Percentiles rank a stretch among this genome's conserved stretches.
phyloP scores from a whole-genome alignment of 805 yeast genomes.

The Kurtzmaniella cleridarum region DNA sequence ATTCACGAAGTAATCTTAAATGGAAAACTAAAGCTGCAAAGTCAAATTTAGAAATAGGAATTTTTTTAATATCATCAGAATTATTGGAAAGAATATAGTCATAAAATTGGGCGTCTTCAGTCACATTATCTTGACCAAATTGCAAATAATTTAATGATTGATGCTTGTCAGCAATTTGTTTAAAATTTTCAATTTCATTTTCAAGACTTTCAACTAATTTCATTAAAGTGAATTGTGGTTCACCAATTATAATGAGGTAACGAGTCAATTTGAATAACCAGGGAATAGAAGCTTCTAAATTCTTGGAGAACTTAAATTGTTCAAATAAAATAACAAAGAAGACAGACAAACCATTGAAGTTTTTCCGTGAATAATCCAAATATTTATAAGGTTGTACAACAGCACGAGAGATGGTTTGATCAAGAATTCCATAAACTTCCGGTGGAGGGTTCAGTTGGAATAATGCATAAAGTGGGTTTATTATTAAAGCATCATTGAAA shows the following conservation, averaged over 20 bases:
- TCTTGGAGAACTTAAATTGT: constrained; percentile 51
- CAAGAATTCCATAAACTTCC: constrained; percentile 59
- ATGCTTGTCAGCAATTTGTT: constrained; percentile 3
- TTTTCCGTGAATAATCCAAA: constrained; percentile 46
- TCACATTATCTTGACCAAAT: background rate
- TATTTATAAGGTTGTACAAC: constrained; percentile 79
- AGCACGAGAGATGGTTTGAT: constrained; percentile 70
- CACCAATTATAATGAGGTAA: constrained; percentile 54
- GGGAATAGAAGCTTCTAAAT: constrained; percentile 3
- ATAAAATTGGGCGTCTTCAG: constrained; percentile 9
- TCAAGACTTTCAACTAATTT: background rate
- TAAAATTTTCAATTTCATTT: constrained; percentile 1
- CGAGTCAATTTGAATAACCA: constrained; percentile 52
- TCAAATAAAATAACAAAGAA: constrained; percentile 45
- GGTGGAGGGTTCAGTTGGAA: constrained; percentile 34
- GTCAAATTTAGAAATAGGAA: constrained; percentile 45
- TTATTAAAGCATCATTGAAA: constrained; percentile 45
- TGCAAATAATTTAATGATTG: constrained; percentile 6
- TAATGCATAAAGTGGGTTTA: constrained; percentile 53
- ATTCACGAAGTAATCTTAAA: constrained; percentile 23
- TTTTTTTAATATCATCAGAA: constrained; percentile 27
- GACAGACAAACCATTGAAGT: constrained; percentile 25
- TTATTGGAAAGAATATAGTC: constrained; percentile 13
- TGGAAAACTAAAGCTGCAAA: constrained; percentile 41
- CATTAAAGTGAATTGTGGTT: constrained; percentile 33